phyloP scores from a whole-genome alignment of 2,329 filamentous ascomycete species.

The Colletotrichum tofieldiae region DNA sequence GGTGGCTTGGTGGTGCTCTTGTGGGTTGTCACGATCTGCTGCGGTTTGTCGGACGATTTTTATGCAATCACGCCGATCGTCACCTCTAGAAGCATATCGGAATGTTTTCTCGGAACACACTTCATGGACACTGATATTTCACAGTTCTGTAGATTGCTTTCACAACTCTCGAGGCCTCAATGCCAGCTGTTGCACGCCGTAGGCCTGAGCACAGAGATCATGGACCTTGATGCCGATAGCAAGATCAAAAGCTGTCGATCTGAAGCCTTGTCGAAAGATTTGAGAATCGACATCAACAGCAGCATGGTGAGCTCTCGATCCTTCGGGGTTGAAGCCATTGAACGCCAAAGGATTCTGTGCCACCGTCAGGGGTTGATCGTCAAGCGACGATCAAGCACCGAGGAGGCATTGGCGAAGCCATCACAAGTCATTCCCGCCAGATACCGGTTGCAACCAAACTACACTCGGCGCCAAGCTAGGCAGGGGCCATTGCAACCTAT shows the following conservation, averaged over 20 bases:
- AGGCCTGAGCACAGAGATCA: not conserved
- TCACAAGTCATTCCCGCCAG: not conserved
- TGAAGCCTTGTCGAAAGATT: not conserved
- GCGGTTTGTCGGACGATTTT: not conserved
- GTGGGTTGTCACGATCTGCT: not conserved
- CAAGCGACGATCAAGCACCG: not conserved
- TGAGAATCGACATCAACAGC: too few relatives aligned
- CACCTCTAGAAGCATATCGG: not conserved
- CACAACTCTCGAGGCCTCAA: not conserved
- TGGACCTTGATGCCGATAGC: too few relatives aligned
- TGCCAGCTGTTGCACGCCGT: too few relatives aligned
- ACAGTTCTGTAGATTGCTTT: not conserved
- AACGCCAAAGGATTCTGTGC: not conserved
- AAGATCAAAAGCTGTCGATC: not conserved
- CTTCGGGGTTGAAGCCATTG: not conserved
- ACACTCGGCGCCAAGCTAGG: too few relatives aligned
- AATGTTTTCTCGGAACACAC: not conserved
- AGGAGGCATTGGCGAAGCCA: not conserved
- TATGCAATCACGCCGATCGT: not conserved
- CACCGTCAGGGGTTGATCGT: not conserved
- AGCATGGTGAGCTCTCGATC: not conserved
- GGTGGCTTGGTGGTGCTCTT: not conserved
- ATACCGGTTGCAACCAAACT: not conserved
- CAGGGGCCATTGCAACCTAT: not conserved
- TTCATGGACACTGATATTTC: too few relatives aligned